Base-by-base conservation (phyloP, 2,329 filamentous ascomycete genomes). In the Magnaporthales sp. region DNA sequence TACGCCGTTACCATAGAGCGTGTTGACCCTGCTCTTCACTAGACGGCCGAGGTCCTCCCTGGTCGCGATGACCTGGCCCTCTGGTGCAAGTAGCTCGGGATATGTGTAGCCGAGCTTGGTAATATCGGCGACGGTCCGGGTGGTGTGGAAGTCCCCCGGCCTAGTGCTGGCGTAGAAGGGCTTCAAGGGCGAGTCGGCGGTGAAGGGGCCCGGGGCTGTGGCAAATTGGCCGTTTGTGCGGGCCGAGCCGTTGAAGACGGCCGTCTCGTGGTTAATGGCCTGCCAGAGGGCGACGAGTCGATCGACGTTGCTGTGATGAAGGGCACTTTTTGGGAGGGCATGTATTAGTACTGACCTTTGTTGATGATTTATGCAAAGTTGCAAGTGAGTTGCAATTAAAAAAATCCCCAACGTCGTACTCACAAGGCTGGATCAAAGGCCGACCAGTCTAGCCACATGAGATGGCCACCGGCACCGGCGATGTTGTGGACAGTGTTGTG, bases 41-140 rank as follows among this genome's bases (percentile, higher is more conserved):
- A 89, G 89, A 67, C 83, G 83, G 32, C 82, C 80, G 61, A 92
- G 74, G 70, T 88, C 80, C 67, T 86, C 81, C 1, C 84, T 77
- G 3, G 82, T 82, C 5, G 24, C 3, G 10, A 58, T 22, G 8
- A 5, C 19, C 31, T 27, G 79, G 81, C 69, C 86, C 84, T 71
- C 77, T 74, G 67, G 74, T 68, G 30, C 10, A 5, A 66, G 19
- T 6, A 82, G 73, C 67, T 79, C 77, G 2, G 74, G 75, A 68
- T 80, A 80, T 4, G 76, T 79, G 71, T 81, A 80, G 24, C 79
- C 79, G 66, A 80, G 77, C 8, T 61, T 71, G 26, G 74, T 70
- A 60, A 73, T 73, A 4, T 70, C 66, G 11, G 70, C 68, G 19
- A 74, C 75, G 19, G 73, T 74, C 22, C 72, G 71, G 66, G 75